Evolutionary conservation across 257 asterid species (phyloP).

Genomic region (Ilex aquifolium): DNA sequence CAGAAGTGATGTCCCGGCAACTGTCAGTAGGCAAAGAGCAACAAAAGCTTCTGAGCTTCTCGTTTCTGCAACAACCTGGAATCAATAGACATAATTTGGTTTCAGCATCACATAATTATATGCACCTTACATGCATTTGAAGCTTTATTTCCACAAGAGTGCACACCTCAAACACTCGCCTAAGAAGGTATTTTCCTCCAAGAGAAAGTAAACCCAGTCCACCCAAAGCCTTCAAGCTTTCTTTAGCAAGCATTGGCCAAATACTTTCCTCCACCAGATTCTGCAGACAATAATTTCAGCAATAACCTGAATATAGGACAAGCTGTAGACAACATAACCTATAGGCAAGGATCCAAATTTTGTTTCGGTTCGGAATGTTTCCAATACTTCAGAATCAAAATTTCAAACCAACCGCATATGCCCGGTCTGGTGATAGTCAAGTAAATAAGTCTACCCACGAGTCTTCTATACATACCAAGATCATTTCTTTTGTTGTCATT

Average conservation of each 20-base stretch:
- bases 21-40: constrained; percentile 94
- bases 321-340: too few species aligned
- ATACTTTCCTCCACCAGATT: constrained; percentile 67
- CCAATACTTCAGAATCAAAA: too few species aligned
- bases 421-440: too few species aligned
- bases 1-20: constrained; percentile 92
- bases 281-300: constrained; percentile 43
- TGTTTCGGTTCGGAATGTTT: too few species aligned
- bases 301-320: too few species aligned
- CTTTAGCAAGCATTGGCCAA: constrained; percentile 87
- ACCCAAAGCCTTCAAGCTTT: constrained; percentile 84
- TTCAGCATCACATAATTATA: constrained; percentile 6
- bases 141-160: constrained; percentile 12
- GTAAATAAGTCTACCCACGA: too few species aligned
- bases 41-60: constrained; percentile 98
- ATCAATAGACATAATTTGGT: constrained; percentile 24
- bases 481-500: too few species aligned
- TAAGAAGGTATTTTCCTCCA: constrained; percentile 82
- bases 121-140: constrained; percentile 1
- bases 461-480: too few species aligned
- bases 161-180: constrained; percentile 92
- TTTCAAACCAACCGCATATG: too few species aligned
- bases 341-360: too few species aligned
- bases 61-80: constrained; percentile 92
- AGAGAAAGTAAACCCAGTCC: constrained; percentile 93